Evolutionary conservation across 1,284 basidiomycete genomes (phyloP).

Genomic region (Cutaneotrichosporon sp.): DNA sequence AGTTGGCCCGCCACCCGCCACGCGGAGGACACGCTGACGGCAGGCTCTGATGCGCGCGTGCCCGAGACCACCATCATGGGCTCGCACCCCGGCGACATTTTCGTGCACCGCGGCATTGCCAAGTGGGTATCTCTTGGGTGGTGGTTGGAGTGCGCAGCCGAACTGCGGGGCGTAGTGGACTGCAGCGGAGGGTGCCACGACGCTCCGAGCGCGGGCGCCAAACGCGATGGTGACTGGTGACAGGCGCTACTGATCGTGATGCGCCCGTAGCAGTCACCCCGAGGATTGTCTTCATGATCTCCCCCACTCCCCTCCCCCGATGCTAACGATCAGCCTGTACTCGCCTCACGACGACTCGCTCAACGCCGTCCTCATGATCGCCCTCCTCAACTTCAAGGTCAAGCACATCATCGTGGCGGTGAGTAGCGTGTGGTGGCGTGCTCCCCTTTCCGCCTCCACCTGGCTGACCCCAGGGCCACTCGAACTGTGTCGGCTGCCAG

Average conservation of each 20-base stretch:
- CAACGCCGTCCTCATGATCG: constrained; percentile 50
- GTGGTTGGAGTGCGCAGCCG: neutral
- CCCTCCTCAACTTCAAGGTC: constrained; percentile 51
- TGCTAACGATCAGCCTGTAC: constrained; percentile 35
- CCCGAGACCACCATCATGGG: constrained; percentile 51
- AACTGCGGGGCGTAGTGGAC: too few species aligned
- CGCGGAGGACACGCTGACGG: too few species aligned
- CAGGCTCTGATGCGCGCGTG: constrained; percentile 51
- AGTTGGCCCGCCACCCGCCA: too few species aligned
- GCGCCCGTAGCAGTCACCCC: neutral
- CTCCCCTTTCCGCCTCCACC: too few species aligned
- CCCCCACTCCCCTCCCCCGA: too few species aligned
- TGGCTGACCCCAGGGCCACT: constrained; percentile 43
- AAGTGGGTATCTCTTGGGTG: constrained; percentile 34
- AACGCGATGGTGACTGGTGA: too few species aligned
- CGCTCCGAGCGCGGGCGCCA: too few species aligned
- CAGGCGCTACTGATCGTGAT: too few species aligned
- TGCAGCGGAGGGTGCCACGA: too few species aligned
- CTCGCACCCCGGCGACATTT: constrained; percentile 50
- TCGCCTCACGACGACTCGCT: constrained; percentile 46
- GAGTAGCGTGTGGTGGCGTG: constrained; percentile 16
- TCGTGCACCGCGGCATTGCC: constrained; percentile 50
- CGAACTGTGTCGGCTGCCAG: constrained; percentile 51
- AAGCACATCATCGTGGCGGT: constrained; percentile 51
- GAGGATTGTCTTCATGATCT: neutral